Conservation (phyloP, 306 rosid species). For the Cucurbita maxima region DNA sequence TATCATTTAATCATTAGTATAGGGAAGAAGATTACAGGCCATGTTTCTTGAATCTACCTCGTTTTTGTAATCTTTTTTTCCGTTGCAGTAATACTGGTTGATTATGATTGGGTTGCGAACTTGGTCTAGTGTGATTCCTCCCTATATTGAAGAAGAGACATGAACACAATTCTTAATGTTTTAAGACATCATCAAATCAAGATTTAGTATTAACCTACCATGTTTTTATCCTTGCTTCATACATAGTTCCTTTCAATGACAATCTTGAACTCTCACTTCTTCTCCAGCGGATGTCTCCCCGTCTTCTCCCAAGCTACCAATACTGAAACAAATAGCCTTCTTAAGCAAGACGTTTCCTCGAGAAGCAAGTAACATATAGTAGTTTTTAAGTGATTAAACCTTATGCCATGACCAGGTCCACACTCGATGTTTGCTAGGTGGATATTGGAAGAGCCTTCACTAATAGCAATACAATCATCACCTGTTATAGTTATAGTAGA, state of each 20-base stretch:
- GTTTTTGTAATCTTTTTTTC: neutral
- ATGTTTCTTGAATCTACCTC: neutral
- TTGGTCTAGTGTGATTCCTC: constrained; percentile 7
- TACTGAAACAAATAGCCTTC: constrained; percentile 9
- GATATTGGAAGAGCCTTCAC: constrained; percentile 6
- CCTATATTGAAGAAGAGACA: neutral
- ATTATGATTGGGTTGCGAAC: constrained; percentile 1
- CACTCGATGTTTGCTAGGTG: constrained; percentile 14
- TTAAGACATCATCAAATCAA: neutral
- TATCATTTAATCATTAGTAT: too few species aligned
- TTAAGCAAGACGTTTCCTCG: neutral
- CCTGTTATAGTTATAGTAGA: neutral
- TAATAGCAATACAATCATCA: constrained; percentile 17
- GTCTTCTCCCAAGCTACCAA: constrained; percentile 24
- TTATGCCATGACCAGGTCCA: constrained; percentile 52
- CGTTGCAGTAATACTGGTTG: constrained; percentile 5
- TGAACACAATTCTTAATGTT: neutral
- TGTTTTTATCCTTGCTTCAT: constrained; percentile 27
- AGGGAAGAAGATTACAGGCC: too few species aligned
- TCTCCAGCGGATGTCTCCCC: constrained; percentile 8
- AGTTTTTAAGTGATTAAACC: constrained; percentile 14
- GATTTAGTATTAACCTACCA: constrained; percentile 14
- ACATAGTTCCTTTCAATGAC: constrained; percentile 18
- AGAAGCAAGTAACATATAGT: neutral
- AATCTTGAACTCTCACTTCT: constrained; percentile 11